Conservation (phyloP, 768 basidiomycete species). For the Naganishia randhawae region DNA sequence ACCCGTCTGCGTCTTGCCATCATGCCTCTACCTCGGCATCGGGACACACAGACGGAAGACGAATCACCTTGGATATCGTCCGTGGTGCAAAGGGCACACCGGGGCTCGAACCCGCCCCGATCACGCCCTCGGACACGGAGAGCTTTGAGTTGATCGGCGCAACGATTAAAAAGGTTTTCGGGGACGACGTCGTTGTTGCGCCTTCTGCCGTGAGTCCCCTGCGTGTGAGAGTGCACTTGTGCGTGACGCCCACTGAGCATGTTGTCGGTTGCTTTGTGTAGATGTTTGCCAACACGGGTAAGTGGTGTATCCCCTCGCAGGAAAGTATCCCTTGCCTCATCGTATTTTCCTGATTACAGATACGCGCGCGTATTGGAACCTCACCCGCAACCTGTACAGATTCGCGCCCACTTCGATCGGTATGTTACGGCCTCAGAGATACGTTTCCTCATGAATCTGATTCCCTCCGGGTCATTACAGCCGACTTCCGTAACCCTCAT, state of each 20-base stretch:
- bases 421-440: background rate
- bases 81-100: conserved; percentile 2
- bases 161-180: conserved; percentile 47
- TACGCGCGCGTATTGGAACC: conserved; percentile 41
- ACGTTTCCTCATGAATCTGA: background rate
- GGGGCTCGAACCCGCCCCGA: conserved; percentile 44
- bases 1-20: conserved; percentile 7
- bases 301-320: background rate
- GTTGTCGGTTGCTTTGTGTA: background rate
- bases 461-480: background rate
- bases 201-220: conserved; percentile 32
- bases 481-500: conserved; percentile 45
- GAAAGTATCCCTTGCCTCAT: background rate
- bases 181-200: conserved; percentile 44
- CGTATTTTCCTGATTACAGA: conserved; percentile 29
- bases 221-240: no score
- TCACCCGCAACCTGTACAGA: conserved; percentile 49
- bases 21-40: background rate
- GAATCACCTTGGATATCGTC: conserved; percentile 34
- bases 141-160: conserved; percentile 47
- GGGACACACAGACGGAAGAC: conserved; percentile 23
- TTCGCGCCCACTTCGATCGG: conserved; percentile 47
- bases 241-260: no score
- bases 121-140: conserved; percentile 35
- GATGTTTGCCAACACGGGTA: conserved; percentile 48